Evolutionary conservation across 2,329 filamentous ascomycete species (phyloP).

Genomic region (Massarina eburnea): DNA sequence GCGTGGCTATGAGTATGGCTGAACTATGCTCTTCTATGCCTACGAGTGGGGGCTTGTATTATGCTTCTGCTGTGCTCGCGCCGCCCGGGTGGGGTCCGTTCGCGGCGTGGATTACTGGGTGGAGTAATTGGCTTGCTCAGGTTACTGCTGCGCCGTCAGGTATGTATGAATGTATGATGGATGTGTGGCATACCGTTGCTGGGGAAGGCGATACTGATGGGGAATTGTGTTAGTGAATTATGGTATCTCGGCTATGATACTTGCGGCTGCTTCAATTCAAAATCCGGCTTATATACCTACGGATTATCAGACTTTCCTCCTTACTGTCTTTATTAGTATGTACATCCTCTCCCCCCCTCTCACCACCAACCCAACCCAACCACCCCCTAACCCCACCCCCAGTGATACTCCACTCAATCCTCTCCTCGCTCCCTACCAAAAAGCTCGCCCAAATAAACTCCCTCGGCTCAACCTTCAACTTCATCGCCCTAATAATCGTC

Average conservation of each 20-base stretch:
- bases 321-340: slow-evolving; percentile 38
- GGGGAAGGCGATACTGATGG: no score
- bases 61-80: slow-evolving; percentile 71
- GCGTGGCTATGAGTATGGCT: slow-evolving; percentile 65
- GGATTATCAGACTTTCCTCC: slow-evolving; percentile 67
- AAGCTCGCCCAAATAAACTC: slow-evolving; percentile 73
- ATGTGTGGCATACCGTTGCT: not conserved
- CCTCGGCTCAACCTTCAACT: slow-evolving; percentile 70
- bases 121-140: slow-evolving; percentile 71
- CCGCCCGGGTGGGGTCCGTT: slow-evolving; percentile 66
- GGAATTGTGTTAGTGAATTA: slow-evolving; percentile 65
- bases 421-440: slow-evolving; percentile 70
- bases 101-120: slow-evolving; percentile 68
- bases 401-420: slow-evolving; percentile 67
- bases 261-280: slow-evolving; percentile 68
- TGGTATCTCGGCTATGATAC: slow-evolving; percentile 68
- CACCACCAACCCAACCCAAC: no score
- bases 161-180: not conserved
- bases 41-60: slow-evolving; percentile 71
- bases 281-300: slow-evolving; percentile 67
- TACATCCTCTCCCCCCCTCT: no score
- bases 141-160: slow-evolving; percentile 60
- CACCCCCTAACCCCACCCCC: slow-evolving; percentile 66
- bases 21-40: slow-evolving; percentile 75
- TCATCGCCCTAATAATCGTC: slow-evolving; percentile 65